Evolutionary conservation across 805 yeast species (phyloP), one percentile per base, ranked within the genome.

Genomic region (Suhomyces sp.): DNA sequence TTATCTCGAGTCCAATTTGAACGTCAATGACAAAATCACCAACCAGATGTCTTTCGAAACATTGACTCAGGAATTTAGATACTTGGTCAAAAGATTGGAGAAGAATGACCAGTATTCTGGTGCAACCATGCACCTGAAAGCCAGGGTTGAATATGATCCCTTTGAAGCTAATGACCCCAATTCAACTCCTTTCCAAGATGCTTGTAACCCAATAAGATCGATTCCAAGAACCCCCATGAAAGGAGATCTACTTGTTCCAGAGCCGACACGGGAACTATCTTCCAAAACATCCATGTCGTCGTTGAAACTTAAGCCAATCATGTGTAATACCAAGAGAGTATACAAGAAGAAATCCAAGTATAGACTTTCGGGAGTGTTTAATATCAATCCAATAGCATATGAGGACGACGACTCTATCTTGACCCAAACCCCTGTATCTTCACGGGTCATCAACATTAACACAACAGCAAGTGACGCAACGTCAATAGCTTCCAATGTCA

Each of bases 301-400:
- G 43, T 50, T 68, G 31, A 51, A 52, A 29, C 49, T 68, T 32
- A 66, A 65, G 44, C 74, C 74, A 4, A 56, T 68, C n/a, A 43
- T 63, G 34, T 65, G 71, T 43, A 39, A 48, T 38, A 35, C 43
- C 45, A 18, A 50, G 21, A 37, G 55, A 18, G 56, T 65, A 2
- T 49, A 58, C 39, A 67, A 65, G 48, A 65, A 65, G 51, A 68
- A 64, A 44, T 62, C 70, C n/a, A 54, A 56, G 23, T 66, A 67
- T 43, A 51, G 70, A 31, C 50, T 68, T 8, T 60, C 70, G 3
- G 56, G 51, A 11, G 56, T 67, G 1, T 68, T 62, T 45, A 66
- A 57, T 17, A 40, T 65, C 26, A 64, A 63, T 39, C 71, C 72
- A 3, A 36, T 61, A 16, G 54, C 51, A 26, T 47, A 50, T 14